phyloP scores from a whole-genome alignment of 306 rosid species.

The Quillaja saponaria region DNA sequence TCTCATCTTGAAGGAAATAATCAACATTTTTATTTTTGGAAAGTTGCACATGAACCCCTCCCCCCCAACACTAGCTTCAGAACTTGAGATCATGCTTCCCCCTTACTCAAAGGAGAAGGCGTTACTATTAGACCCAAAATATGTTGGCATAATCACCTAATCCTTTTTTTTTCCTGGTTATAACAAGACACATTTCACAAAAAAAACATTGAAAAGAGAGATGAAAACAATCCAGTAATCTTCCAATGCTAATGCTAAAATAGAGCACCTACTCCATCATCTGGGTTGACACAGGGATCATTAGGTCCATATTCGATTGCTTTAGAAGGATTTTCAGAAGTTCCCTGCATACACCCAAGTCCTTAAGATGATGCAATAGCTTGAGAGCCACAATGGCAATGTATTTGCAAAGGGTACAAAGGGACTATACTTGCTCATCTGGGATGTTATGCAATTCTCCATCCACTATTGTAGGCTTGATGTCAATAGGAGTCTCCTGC shows the following conservation, averaged over 20 bases:
- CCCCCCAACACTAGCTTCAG: too few species aligned
- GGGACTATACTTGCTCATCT: constrained; percentile 58
- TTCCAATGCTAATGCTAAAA: background rate
- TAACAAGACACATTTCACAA: too few species aligned
- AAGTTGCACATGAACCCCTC: too few species aligned
- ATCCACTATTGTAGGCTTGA: constrained; percentile 66
- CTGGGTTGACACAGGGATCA: constrained; percentile 47
- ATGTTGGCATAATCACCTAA: too few species aligned
- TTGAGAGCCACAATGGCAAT: constrained; percentile 24
- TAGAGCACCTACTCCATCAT: constrained; percentile 56
- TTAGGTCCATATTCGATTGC: constrained; percentile 51
- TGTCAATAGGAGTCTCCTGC: constrained; percentile 72
- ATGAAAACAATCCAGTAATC: background rate
- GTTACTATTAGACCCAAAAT: background rate
- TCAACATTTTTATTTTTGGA: too few species aligned
- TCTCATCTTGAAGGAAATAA: too few species aligned
- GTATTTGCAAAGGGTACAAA: constrained; percentile 11
- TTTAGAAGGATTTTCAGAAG: constrained; percentile 55
- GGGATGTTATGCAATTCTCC: constrained; percentile 52
- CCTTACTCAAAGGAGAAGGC: too few species aligned
- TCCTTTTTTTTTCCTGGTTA: too few species aligned
- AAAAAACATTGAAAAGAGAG: too few species aligned
- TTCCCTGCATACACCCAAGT: constrained; percentile 48
- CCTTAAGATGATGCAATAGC: constrained; percentile 28
- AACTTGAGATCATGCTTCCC: too few species aligned